Evolutionary conservation across 108 stramenopile genomes (phyloP).

Genomic region (Seminavis robusta): DNA sequence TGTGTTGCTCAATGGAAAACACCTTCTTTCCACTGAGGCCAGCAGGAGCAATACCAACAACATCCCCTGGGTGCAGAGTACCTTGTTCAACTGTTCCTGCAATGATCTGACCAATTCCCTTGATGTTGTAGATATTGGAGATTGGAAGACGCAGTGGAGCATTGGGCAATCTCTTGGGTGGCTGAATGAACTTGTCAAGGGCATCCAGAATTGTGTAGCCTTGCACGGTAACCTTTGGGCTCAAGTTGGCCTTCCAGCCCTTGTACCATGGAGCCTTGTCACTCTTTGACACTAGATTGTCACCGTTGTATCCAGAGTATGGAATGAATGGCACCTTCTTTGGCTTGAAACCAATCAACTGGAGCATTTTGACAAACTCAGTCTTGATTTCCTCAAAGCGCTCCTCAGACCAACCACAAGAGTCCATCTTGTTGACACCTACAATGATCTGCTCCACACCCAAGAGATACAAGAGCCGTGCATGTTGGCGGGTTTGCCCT

Average conservation of each 20-base stretch:
- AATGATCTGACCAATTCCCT: slow-evolving; percentile 64
- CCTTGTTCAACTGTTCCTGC: slow-evolving; percentile 62
- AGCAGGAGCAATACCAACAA: slow-evolving; percentile 44
- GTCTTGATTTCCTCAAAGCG: slow-evolving; percentile 69
- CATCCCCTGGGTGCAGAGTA: slow-evolving; percentile 50
- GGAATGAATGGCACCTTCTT: slow-evolving; percentile 75
- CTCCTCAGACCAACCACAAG: slow-evolving; percentile 51
- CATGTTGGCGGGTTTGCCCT: slow-evolving; percentile 71
- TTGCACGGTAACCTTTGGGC: slow-evolving; percentile 37
- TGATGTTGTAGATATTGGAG: slow-evolving; percentile 66
- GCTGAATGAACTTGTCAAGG: slow-evolving; percentile 51
- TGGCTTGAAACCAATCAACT: slow-evolving; percentile 68
- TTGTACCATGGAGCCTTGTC: slow-evolving; percentile 71
- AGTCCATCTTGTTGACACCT: slow-evolving; percentile 72
- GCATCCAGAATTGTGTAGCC: slow-evolving; percentile 57
- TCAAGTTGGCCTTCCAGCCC: slow-evolving; percentile 58
- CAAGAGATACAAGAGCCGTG: slow-evolving; percentile 63
- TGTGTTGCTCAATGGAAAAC: slow-evolving; percentile 69
- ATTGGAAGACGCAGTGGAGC: slow-evolving; percentile 54
- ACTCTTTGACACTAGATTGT: slow-evolving; percentile 58
- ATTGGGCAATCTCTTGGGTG: slow-evolving; percentile 41
- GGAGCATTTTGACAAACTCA: slow-evolving; percentile 66
- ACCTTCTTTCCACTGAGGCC: slow-evolving; percentile 54
- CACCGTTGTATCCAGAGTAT: slow-evolving; percentile 62
- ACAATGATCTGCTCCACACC: slow-evolving; percentile 72